A percentile compares a stretch with the other conserved stretches of the same genome.
These are phyloP conservation scores for Petrea volubilis DNA, from an alignment of 257 asterid species.

Conservation along the genomic window DNA sequence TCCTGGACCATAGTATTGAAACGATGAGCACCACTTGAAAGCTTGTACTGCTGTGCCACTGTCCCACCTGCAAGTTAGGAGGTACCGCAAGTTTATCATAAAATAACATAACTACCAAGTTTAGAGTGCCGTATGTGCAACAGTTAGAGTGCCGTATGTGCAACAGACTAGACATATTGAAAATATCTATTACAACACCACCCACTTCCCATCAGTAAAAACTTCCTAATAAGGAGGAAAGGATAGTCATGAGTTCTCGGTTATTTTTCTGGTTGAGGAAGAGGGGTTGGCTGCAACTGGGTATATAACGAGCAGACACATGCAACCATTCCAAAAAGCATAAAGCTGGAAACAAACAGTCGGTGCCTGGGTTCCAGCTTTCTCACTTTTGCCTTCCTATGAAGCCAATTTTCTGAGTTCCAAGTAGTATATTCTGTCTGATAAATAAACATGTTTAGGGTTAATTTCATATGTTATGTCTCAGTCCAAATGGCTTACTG, in stretches of 20 bases:
- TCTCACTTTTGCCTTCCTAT: background rate
- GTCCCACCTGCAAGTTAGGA: slow-evolving; percentile 64
- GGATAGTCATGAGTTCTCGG: background rate
- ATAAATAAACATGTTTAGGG: background rate
- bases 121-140: slow-evolving; percentile 9
- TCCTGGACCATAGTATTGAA: slow-evolving; percentile 97
- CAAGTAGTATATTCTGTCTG: background rate
- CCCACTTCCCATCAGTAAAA: background rate
- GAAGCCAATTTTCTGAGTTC: background rate
- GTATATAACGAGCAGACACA: no score
- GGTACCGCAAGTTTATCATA: slow-evolving; percentile 53
- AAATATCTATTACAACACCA: background rate
- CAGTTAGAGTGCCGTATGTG: slow-evolving; percentile 1
- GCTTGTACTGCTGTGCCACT: slow-evolving; percentile 67
- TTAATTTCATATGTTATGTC: slow-evolving; percentile 10
- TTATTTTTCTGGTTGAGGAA: background rate
- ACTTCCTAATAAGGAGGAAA: background rate
- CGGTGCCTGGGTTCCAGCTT: background rate
- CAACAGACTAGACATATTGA: background rate
- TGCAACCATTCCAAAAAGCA: no score
- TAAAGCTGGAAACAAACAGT: slow-evolving; percentile 1
- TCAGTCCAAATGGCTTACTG: slow-evolving; percentile 10
- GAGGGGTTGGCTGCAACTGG: background rate
- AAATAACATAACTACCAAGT: slow-evolving; percentile 9
- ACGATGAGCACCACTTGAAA: slow-evolving; percentile 96